Percentiles rank a stretch among this genome's conserved stretches.
Evolutionary conservation across 2,329 filamentous ascomycete species (phyloP).

Genomic region (Alternaria sp.): DNA sequence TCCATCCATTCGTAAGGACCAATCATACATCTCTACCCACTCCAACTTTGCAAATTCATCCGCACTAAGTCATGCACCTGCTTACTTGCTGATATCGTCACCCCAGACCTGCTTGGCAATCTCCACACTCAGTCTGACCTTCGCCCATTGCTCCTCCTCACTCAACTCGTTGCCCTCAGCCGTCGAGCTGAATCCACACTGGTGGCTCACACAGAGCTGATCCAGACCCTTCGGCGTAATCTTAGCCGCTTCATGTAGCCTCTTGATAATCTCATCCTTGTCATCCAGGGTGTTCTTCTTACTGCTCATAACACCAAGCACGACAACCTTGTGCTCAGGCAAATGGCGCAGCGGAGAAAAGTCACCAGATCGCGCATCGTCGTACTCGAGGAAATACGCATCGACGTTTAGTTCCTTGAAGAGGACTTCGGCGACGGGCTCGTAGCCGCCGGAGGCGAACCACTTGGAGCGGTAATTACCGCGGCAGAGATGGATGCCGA

Average conservation of each 20-base stretch:
- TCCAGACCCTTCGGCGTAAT: slow-evolving; percentile 63
- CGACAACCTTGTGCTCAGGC: slow-evolving; percentile 63
- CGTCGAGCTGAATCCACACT: slow-evolving; percentile 67
- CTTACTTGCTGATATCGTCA: slow-evolving; percentile 52
- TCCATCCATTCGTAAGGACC: no score
- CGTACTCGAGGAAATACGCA: slow-evolving; percentile 68
- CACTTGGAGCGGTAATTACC: slow-evolving; percentile 66
- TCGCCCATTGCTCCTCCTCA: slow-evolving; percentile 67
- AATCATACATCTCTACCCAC: neutral
- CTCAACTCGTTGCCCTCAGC: slow-evolving; percentile 65
- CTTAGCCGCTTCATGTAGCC: slow-evolving; percentile 50
- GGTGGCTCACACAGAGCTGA: slow-evolving; percentile 65
- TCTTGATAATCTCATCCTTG: slow-evolving; percentile 52
- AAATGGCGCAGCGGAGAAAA: slow-evolving; percentile 64
- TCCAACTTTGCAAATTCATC: neutral
- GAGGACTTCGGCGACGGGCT: slow-evolving; percentile 65
- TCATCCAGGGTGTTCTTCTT: slow-evolving; percentile 67
- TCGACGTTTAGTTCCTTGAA: slow-evolving; percentile 66
- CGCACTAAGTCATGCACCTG: neutral
- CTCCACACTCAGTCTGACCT: slow-evolving; percentile 63
- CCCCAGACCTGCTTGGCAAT: slow-evolving; percentile 68
- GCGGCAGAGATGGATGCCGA: slow-evolving; percentile 66
- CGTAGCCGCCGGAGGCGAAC: slow-evolving; percentile 67
- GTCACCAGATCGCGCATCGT: slow-evolving; percentile 65
- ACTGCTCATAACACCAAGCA: slow-evolving; percentile 64